phyloP scores from a whole-genome alignment of 345 rosid species.

The Eucalyptus erythrocorys region DNA sequence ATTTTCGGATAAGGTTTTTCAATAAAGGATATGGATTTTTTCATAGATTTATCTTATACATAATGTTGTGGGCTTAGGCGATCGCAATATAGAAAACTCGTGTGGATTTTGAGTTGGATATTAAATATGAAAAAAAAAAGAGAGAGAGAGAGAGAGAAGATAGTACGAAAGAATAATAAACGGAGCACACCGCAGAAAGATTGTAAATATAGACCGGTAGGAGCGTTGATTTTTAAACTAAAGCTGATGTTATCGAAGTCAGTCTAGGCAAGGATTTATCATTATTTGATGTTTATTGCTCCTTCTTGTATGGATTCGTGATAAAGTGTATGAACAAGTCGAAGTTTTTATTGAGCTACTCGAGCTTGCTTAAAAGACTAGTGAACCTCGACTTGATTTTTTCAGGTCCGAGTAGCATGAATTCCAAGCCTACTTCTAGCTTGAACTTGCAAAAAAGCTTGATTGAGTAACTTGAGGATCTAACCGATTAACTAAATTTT shows the following conservation, averaged over 20 bases:
- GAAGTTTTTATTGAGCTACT: rapidly evolving
- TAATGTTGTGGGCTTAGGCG: background rate
- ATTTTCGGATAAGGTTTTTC: background rate
- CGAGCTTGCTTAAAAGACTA: background rate
- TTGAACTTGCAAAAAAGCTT: background rate
- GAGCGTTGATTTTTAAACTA: background rate
- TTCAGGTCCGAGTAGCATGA: background rate
- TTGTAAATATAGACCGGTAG: too few species aligned
- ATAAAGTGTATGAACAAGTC: background rate
- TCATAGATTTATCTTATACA: background rate
- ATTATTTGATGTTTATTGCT: background rate
- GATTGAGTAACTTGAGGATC: background rate
- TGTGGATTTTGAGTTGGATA: rapidly evolving
- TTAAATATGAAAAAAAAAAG: background rate
- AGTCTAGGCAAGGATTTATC: background rate
- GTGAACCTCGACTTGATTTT: background rate
- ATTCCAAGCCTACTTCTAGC: background rate
- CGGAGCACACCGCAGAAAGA: too few species aligned
- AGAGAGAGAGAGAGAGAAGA: too few species aligned
- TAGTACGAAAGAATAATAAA: too few species aligned
- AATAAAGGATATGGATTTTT: background rate
- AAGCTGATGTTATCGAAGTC: background rate
- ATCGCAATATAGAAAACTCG: background rate
- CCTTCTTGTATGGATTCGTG: background rate
- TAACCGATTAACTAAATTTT: background rate